A percentile compares a stretch with the other conserved stretches of the same genome.
Evolutionary conservation across 352 stramenopile species (phyloP).

Genomic region (Globisporangium megalacanthum): DNA sequence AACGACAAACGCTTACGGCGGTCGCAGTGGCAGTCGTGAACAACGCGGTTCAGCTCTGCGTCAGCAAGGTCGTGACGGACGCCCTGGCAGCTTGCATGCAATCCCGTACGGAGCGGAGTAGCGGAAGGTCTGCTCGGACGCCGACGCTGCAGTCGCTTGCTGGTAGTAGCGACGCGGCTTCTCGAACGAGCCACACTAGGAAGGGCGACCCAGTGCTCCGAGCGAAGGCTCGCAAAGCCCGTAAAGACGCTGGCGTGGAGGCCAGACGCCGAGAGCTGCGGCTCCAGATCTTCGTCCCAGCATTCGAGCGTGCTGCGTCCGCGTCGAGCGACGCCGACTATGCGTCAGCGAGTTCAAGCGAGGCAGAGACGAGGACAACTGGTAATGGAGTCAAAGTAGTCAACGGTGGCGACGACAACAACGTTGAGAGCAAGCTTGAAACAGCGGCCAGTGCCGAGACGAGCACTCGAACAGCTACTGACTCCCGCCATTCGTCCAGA

Average conservation of each 20-base stretch:
- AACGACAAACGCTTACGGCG: conserved; percentile 16
- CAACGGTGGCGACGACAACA: neutral
- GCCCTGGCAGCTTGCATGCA: neutral
- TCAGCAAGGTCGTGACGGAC: conserved; percentile 29
- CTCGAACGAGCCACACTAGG: neutral
- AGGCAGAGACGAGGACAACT: conserved; percentile 6
- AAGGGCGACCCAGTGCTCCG: conserved; percentile 1
- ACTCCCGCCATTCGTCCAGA: neutral
- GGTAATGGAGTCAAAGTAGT: neutral
- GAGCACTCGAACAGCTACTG: neutral
- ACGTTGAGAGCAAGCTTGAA: neutral
- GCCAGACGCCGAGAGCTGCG: conserved; percentile 25
- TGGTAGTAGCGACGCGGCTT: neutral
- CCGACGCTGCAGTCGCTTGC: neutral
- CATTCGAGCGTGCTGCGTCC: conserved; percentile 1
- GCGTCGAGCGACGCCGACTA: neutral
- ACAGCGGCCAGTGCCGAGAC: neutral
- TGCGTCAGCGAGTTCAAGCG: neutral
- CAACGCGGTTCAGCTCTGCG: conserved; percentile 24
- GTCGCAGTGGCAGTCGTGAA: conserved; percentile 27
- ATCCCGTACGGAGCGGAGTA: neutral
- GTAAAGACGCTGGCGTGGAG: conserved; percentile 29
- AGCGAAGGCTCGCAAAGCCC: conserved; percentile 16
- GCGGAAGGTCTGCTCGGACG: conserved; percentile 5
- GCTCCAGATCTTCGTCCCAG: conserved; percentile 37